Conservation (phyloP, 129 eudicot species). For the Centrapalus pauciflorus region DNA sequence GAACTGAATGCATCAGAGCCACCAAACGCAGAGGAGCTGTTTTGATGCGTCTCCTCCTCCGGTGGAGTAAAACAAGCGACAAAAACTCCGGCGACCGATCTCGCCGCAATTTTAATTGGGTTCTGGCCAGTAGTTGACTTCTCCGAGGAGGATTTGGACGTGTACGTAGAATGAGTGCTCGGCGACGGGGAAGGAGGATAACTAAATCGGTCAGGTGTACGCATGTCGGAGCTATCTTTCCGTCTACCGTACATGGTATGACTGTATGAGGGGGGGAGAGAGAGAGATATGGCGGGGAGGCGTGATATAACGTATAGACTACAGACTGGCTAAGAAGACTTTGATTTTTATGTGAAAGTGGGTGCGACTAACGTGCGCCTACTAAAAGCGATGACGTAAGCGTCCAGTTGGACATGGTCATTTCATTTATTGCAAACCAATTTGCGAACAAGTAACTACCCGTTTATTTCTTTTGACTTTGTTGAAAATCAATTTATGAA, state of each 20-base stretch:
- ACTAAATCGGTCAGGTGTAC: slow-evolving; percentile 32
- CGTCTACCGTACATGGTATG: slow-evolving; percentile 29
- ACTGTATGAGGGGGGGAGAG: slow-evolving; percentile 1
- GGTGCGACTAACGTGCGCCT: slow-evolving; percentile 35
- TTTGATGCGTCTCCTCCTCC: slow-evolving; percentile 22
- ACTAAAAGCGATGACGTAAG: slow-evolving; percentile 3
- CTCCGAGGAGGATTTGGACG: slow-evolving; percentile 35
- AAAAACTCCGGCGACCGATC: slow-evolving; percentile 62
- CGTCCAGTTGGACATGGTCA: slow-evolving; percentile 1
- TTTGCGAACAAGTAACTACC: neutral
- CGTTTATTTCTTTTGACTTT: neutral
- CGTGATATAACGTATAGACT: slow-evolving; percentile 12
- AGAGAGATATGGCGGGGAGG: slow-evolving; percentile 38
- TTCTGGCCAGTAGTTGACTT: slow-evolving; percentile 40
- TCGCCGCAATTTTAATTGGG: slow-evolving; percentile 51
- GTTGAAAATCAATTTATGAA: neutral
- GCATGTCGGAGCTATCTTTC: slow-evolving; percentile 26
- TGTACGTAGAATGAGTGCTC: slow-evolving; percentile 34
- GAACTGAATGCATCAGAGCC: slow-evolving; percentile 35
- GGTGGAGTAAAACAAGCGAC: slow-evolving; percentile 76
- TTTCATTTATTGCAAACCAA: slow-evolving; percentile 13
- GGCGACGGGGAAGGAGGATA: slow-evolving; percentile 41
- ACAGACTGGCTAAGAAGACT: slow-evolving; percentile 18
- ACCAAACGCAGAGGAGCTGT: slow-evolving; percentile 25
- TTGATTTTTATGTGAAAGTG: slow-evolving; percentile 27